phyloP scores from a whole-genome alignment of 2,329 filamentous ascomycete species.

The Penicillium sp. region DNA sequence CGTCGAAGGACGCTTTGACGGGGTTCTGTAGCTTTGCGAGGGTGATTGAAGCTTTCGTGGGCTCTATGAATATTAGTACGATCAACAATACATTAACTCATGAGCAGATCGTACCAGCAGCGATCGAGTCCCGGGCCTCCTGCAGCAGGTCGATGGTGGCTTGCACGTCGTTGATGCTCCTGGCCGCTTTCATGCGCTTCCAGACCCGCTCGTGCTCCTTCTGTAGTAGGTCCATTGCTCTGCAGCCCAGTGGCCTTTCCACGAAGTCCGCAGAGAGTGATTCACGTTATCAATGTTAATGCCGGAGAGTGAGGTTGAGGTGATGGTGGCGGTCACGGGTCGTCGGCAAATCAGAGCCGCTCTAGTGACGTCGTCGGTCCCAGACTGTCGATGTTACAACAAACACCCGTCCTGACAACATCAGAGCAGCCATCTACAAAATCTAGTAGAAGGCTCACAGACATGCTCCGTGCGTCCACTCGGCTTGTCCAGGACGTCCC shows the following conservation, averaged over 20 bases:
- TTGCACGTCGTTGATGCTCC: slow-evolving; percentile 76
- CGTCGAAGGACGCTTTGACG: slow-evolving; percentile 74
- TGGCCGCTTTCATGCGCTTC: slow-evolving; percentile 64
- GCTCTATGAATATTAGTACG: slow-evolving; percentile 46
- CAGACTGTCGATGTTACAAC: background rate
- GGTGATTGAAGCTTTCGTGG: slow-evolving; percentile 66
- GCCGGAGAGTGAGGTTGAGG: background rate
- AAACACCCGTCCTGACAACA: too few relatives aligned
- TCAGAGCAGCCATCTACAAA: too few relatives aligned
- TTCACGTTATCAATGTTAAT: background rate
- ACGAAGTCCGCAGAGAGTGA: background rate
- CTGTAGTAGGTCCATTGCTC: slow-evolving; percentile 61
- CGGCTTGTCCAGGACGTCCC: slow-evolving; percentile 23
- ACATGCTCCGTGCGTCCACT: slow-evolving; percentile 24
- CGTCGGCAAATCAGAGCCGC: background rate
- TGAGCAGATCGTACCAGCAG: slow-evolving; percentile 52
- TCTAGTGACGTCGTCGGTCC: slow-evolving; percentile 1
- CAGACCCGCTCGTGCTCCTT: slow-evolving; percentile 71
- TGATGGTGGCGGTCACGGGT: slow-evolving; percentile 7
- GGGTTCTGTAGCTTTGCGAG: slow-evolving; percentile 84
- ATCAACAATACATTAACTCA: background rate
- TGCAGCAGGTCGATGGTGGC: slow-evolving; percentile 74
- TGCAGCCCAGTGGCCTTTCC: slow-evolving; percentile 3
- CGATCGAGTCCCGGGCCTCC: slow-evolving; percentile 68
- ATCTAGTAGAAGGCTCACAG: too few relatives aligned